A percentile compares a stretch with the other conserved stretches of the same genome.
phyloP scores from a whole-genome alignment of 2,329 filamentous ascomycete species.

The Penicillium sp. region DNA sequence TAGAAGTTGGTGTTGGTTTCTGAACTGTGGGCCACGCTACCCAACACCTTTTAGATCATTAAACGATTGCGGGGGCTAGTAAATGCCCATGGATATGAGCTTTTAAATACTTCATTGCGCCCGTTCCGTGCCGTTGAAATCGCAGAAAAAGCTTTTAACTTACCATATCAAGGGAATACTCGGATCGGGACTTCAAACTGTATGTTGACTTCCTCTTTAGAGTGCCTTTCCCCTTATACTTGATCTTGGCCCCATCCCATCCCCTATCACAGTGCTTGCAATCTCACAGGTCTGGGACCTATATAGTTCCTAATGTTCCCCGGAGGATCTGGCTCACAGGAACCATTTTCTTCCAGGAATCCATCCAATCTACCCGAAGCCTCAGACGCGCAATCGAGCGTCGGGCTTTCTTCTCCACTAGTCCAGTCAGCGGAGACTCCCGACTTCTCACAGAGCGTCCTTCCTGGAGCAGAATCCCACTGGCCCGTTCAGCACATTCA shows the following conservation, averaged over 20 bases:
- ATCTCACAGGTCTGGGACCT: conserved; percentile 14
- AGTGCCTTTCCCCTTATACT: conserved; percentile 8
- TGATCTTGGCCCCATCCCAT: conserved; percentile 5
- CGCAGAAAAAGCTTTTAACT: conserved; percentile 7
- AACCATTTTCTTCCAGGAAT: conserved; percentile 14
- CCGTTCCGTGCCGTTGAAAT: conserved; percentile 10
- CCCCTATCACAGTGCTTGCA: conserved; percentile 10
- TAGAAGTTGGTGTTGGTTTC: conserved; percentile 14
- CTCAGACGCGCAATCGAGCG: conserved; percentile 4
- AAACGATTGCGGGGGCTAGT: conserved; percentile 16
- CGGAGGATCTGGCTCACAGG: conserved; percentile 16
- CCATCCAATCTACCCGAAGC: conserved; percentile 7
- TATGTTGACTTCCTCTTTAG: conserved; percentile 10
- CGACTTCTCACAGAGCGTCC: conserved; percentile 10
- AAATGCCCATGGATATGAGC: not conserved
- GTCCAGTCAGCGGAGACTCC: conserved; percentile 13
- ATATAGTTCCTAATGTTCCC: conserved; percentile 16
- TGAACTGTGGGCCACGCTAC: conserved; percentile 11
- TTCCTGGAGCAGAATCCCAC: conserved; percentile 6
- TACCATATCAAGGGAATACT: conserved; percentile 4
- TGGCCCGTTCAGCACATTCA: conserved; percentile 13
- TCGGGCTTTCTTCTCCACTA: conserved; percentile 4
- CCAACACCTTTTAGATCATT: conserved; percentile 12
- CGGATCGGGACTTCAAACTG: conserved; percentile 2
- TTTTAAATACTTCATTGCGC: conserved; percentile 13